Percentiles rank a stretch among this genome's conserved stretches.
phyloP scores from a whole-genome alignment of 2,329 filamentous ascomycete species.

The Rutstroemia sp. region DNA sequence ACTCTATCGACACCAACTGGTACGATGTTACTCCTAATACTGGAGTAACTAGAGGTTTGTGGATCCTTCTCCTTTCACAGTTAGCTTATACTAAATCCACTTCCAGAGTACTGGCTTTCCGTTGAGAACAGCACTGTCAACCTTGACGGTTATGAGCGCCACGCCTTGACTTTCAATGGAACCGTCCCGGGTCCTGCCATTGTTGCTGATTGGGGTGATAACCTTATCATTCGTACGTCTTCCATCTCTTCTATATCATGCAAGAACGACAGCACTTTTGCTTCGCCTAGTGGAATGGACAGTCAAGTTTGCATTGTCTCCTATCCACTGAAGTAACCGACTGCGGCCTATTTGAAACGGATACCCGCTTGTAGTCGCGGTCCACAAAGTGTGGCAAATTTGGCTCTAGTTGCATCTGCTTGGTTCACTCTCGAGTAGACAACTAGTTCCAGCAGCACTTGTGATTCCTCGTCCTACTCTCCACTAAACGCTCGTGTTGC shows the following conservation, averaged over 20 bases:
- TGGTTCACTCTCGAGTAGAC: no score
- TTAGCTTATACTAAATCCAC: constrained; percentile 6
- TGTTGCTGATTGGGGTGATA: constrained; percentile 32
- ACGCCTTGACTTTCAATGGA: constrained; percentile 44
- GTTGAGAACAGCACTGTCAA: constrained; percentile 23
- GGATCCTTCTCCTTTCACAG: neutral
- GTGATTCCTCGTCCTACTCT: no score
- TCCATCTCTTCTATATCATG: neutral
- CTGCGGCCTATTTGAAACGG: no score
- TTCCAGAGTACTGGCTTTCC: constrained; percentile 22
- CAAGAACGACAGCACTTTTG: neutral
- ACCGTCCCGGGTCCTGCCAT: constrained; percentile 33
- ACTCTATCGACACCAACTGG: constrained; percentile 27
- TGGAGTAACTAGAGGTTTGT: constrained; percentile 28
- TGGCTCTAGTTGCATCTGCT: no score
- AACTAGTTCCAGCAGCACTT: no score
- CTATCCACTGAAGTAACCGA: neutral
- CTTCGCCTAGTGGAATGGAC: no score
- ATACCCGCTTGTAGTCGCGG: no score
- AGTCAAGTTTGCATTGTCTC: neutral
- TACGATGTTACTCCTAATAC: constrained; percentile 27
- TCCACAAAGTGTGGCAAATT: no score
- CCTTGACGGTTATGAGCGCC: constrained; percentile 37
- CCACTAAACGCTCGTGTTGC: no score
- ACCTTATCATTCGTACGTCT: constrained; percentile 21